phyloP scores from a whole-genome alignment of 495 filamentous ascomycete species.

The Talaromyces liani region DNA sequence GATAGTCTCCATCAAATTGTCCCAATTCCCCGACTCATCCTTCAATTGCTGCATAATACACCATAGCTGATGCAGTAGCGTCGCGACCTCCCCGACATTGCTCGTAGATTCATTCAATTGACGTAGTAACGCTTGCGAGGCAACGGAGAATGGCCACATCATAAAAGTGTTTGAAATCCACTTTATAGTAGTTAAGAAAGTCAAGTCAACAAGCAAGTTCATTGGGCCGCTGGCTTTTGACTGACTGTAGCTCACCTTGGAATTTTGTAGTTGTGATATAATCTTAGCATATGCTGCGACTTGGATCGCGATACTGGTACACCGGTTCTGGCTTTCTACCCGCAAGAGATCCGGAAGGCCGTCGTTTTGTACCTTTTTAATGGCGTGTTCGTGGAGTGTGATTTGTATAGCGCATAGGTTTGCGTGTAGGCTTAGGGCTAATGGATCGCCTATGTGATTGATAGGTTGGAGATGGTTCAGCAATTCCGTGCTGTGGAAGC shows the following conservation, averaged over 20 bases:
- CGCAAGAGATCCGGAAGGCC: neutral
- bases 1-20: neutral
- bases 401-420: constrained; percentile 3
- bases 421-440: neutral
- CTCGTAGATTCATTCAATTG: neutral
- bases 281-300: neutral
- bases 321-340: neutral
- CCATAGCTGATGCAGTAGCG: neutral
- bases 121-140: neutral
- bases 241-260: neutral
- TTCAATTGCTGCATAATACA: neutral
- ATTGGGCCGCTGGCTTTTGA: neutral
- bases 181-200: neutral
- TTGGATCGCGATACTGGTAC: neutral
- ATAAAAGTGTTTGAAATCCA: neutral
- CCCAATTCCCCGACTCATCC: neutral
- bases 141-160: neutral
- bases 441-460: neutral
- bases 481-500: neutral
- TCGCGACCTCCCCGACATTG: neutral
- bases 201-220: neutral
- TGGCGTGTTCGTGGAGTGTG: neutral
- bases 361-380: neutral
- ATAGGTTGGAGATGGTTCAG: neutral
- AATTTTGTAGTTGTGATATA: neutral